Base-by-base conservation (phyloP, 306 rosid species). In the Herpetospermum pedunculosum region DNA sequence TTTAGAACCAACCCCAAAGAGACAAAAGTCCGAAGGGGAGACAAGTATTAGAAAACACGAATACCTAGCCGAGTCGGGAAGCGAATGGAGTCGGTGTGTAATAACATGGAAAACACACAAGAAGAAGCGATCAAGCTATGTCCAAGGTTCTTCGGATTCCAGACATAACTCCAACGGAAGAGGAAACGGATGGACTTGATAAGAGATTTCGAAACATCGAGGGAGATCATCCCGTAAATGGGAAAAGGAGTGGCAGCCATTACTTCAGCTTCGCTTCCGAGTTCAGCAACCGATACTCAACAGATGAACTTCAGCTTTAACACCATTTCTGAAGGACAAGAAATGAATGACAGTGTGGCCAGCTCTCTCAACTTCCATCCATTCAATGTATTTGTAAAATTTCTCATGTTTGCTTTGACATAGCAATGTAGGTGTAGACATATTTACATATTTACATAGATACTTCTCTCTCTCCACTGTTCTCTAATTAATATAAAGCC, bases 81-180 rank as follows among this genome's bases (percentile, higher is more conserved):
- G 82, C 69, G 88, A 85, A 73, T 83, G 84, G 88, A 83, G 80
- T 79, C 85, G 81, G 64, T 86, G 70, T 26, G n/a, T 90, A 18
- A 78, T 92, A 59, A 86, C 97, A 38, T 95, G 97, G 97, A 90
- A 87, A 64, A 86, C 94, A 65, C 86, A 88, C 75, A 90, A 77
- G 69, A 95, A 87, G 85, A 95, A 92, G 87, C 86, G 99, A 77
- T 92, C 99, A 26, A 92, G 92, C 77, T 86, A 75, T 82, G 81
- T 62, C 70, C 88, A 80, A 67, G 82, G 90, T 76, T 76, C 78
- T 65, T 83, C 92, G 3, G 95, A 91, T 74, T 76, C 84, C 14
- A 89, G 84, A 57, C 93, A 84, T 46, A 84, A 49, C 82, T 86
- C 90, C 81, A 86, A 86, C 80, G 93, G 91, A 80, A 87, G 85